These are phyloP conservation scores for Blastocladiella emersonii DNA, from an alignment of 371 early-diverging fungal genomes.

Conservation along the genomic window DNA sequence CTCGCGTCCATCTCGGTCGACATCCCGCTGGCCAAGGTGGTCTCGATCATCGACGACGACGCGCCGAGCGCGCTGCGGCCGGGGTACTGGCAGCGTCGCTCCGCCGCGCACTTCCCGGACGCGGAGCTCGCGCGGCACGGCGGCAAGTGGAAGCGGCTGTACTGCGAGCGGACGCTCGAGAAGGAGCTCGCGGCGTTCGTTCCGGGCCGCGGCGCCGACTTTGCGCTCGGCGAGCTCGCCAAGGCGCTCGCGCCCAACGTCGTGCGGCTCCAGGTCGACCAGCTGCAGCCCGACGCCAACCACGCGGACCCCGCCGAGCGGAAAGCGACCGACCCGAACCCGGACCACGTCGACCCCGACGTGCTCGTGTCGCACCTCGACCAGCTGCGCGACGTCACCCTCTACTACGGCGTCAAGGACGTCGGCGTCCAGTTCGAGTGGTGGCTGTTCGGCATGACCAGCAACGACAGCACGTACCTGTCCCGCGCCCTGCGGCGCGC, in stretches of 20 bases:
- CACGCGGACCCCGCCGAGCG: neutral
- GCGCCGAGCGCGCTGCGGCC: neutral
- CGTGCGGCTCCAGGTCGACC: neutral
- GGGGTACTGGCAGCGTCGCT: conserved; percentile 2
- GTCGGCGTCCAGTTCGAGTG: conserved; percentile 3
- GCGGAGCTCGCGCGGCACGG: neutral
- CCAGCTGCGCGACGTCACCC: neutral
- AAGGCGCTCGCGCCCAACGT: neutral
- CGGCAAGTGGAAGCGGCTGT: neutral
- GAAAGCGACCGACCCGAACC: neutral
- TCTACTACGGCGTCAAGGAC: neutral
- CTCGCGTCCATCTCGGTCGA: neutral
- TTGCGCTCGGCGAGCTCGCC: neutral
- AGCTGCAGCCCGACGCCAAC: neutral
- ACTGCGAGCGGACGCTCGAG: neutral
- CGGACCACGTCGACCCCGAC: neutral
- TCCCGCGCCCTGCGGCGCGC: neutral
- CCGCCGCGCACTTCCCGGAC: neutral
- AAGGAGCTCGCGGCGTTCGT: neutral
- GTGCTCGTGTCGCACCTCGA: neutral
- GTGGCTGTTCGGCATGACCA: neutral
- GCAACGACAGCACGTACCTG: neutral
- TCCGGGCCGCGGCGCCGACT: neutral
- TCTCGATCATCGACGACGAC: neutral
- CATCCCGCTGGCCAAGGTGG: neutral